These are phyloP conservation scores for Micractinium sp. DNA, from an alignment of 139 green algal species.

Conservation along the genomic window DNA sequence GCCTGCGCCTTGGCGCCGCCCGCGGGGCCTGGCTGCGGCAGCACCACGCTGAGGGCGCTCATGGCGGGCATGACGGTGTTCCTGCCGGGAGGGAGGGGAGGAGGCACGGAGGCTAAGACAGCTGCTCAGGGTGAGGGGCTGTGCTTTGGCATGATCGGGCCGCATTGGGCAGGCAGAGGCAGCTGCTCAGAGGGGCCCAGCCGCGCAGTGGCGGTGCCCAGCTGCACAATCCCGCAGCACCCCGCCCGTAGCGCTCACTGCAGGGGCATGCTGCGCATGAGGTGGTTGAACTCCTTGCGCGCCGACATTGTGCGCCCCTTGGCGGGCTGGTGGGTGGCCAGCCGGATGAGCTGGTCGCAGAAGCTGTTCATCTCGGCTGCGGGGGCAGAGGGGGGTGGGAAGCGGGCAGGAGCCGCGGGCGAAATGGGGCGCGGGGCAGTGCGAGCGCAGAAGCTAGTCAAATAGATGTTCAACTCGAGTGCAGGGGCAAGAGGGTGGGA, in stretches of 20 bases:
- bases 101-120: neutral
- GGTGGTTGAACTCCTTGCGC: constrained; percentile 56
- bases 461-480: no score
- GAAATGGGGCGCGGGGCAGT: neutral
- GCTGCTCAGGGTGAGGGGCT: neutral
- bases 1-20: neutral
- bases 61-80: constrained; percentile 29
- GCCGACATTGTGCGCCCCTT: constrained; percentile 46
- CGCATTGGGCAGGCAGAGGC: neutral
- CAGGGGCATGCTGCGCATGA: constrained; percentile 73
- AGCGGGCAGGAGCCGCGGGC: neutral
- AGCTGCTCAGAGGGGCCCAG: no score
- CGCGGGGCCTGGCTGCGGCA: constrained; percentile 34
- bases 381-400: neutral
- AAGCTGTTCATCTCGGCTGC: constrained; percentile 61
- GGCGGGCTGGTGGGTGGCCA: constrained; percentile 40
- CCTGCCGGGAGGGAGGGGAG: neutral
- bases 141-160: neutral
- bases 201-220: neutral
- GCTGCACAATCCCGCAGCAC: no score
- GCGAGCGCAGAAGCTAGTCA: no score
- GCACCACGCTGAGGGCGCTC: constrained; percentile 23
- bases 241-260: neutral
- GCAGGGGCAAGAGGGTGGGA: no score
- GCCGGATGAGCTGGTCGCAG: constrained; percentile 80